These are phyloP conservation scores for Capsicum chinense DNA, from an alignment of 257 asterid genomes.

Conservation along the genomic window DNA sequence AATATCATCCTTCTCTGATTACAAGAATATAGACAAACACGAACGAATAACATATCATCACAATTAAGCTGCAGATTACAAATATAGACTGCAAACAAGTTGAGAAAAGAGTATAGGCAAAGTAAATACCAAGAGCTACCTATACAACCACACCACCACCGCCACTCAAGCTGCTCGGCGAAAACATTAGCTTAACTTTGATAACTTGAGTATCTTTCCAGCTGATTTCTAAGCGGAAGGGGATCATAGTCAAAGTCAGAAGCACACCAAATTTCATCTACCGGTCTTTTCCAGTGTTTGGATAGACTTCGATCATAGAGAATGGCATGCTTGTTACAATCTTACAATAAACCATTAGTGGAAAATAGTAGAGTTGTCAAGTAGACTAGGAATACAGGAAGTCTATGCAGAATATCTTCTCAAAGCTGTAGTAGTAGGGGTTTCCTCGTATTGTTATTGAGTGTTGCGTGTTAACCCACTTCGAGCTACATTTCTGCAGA, in stretches of 20 bases:
- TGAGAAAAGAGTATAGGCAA: slow-evolving; percentile 43
- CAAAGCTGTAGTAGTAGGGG: slow-evolving; percentile 36
- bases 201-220: slow-evolving; percentile 50
- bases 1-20: slow-evolving; percentile 35
- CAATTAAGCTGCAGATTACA: slow-evolving; percentile 82
- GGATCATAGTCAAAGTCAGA: slow-evolving; percentile 39
- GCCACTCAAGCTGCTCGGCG: slow-evolving; percentile 55
- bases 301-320: slow-evolving; percentile 38
- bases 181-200: slow-evolving; percentile 67
- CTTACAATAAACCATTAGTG: slow-evolving; percentile 57
- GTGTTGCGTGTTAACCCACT: slow-evolving; percentile 72
- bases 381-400: slow-evolving; percentile 36
- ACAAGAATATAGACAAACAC: slow-evolving; percentile 73
- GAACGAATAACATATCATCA: slow-evolving; percentile 61
- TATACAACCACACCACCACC: slow-evolving; percentile 71
- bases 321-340: slow-evolving; percentile 67
- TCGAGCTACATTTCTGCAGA: slow-evolving; percentile 69
- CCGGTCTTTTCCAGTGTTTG: slow-evolving; percentile 27
- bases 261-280: slow-evolving; percentile 30
- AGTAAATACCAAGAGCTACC: slow-evolving; percentile 64
- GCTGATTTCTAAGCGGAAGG: slow-evolving; percentile 51
- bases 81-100: slow-evolving; percentile 71
- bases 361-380: slow-evolving; percentile 42
- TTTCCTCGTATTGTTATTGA: slow-evolving; percentile 55
- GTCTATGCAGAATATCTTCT: slow-evolving; percentile 44